Evolutionary conservation across 306 rosid species (phyloP), one percentile per base, ranked within the genome.

Genomic region (Medicago arabica): DNA sequence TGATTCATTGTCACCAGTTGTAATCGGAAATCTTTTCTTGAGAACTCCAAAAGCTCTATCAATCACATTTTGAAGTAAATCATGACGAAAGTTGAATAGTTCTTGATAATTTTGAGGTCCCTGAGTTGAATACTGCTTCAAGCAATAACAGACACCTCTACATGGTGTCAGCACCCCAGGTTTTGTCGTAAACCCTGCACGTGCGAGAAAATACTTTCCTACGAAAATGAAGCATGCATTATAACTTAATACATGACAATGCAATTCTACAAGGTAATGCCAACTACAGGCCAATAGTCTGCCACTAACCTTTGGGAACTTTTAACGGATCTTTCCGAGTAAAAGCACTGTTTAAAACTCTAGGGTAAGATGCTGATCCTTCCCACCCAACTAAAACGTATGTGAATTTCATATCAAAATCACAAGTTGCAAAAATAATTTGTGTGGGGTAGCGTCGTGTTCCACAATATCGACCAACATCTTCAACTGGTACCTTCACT

Each of bases 391-490:
- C 5, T 57, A 55, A 14, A 10, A 41, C 5, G 23, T 38, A 71
- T 12, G 54, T 72, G 44, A 57, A 72, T 41, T 47, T 72, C n/a
- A 72, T 57, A 39, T 72, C 67, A 72, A 72, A 72, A 39, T 47
- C 16, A 72, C 55, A 72, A 34, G 38, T 34, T 34, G 44, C 69
- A 15, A 74, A 60, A 0, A 74, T n/a, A 74, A n/a, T 74, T 44
- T 59, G 59, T 59, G 69, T 44, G 7, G 78, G 58, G 12, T 11
- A 25, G 8, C 36, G 18, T 60, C 28, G 60, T 28, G 18, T 25
- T 8, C 19, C 57, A 15, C 23, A 13, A 10, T 23, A 73, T 13
- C 21, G 38, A 36, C 53, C 0, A 13, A 21, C 67, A 5, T 55
- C 9, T 7, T 10, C 6, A 1, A 3, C 46, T 16, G 60, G 60